Conservation (phyloP, 352 stramenopile species). For the Plasmopara halstedii region DNA sequence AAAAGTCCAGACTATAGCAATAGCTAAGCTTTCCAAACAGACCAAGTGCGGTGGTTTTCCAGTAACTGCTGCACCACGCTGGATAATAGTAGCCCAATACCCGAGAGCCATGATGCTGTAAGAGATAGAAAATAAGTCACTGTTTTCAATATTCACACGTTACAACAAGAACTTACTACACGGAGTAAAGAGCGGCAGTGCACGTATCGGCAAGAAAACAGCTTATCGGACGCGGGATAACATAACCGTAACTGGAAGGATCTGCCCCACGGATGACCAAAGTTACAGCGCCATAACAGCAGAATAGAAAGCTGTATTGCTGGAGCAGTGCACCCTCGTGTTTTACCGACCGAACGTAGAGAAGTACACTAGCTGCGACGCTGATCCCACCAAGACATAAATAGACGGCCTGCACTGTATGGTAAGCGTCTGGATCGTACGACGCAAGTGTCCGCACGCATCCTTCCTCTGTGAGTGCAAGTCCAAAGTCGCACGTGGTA, state of each 20-base stretch:
- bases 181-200: conserved; percentile 39
- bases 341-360: conserved; percentile 30
- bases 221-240: conserved; percentile 31
- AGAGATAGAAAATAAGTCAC: not conserved
- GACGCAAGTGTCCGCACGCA: conserved; percentile 28
- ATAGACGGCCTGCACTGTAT: conserved; percentile 27
- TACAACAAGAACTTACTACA: conserved; percentile 29
- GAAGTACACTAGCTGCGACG: conserved; percentile 22
- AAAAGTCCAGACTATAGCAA: conserved; percentile 35
- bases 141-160: no score
- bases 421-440: conserved; percentile 21
- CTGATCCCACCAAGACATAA: conserved; percentile 19
- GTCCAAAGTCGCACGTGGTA: conserved; percentile 27
- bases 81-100: conserved; percentile 45
- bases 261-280: conserved; percentile 35
- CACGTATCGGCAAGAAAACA: conserved; percentile 36
- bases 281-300: conserved; percentile 33
- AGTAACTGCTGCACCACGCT: conserved; percentile 25
- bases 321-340: conserved; percentile 33
- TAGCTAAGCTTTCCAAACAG: conserved; percentile 25
- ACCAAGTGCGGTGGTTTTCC: conserved; percentile 25
- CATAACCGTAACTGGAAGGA: conserved; percentile 33
- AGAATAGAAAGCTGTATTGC: conserved; percentile 37
- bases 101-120: conserved; percentile 35
- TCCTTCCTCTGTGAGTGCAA: conserved; percentile 20